Evolutionary conservation across 73 alveolate species (phyloP), one percentile per base, ranked within the genome.

Genomic region (Paramecium sexaurelia): DNA sequence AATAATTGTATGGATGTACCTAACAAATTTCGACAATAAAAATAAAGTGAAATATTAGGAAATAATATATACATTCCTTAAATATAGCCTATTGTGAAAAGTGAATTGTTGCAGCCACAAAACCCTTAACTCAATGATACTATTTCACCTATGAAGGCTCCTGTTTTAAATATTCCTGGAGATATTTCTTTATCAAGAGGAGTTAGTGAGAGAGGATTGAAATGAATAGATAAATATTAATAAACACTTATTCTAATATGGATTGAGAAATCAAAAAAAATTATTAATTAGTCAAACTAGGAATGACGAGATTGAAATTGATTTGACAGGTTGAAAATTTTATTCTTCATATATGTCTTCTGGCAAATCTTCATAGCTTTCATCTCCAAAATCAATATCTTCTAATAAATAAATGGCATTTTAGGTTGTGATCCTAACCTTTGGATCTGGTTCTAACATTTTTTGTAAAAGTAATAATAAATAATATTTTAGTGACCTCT

Each of bases 131-230:
- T 56, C 0, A 36, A 32, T 24, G 43, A 71, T 3, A 15, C 86
- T 15, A 20, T 35, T 33, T 35, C 56, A 2, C 86, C 61, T 1
- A 35, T 71, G 55, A 71, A 35, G 26, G n/a, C 57, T 15, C 86
- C 86, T 6, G 86, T 71, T 37, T 71, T 71, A 37, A 71, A 71
- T 71, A 71, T 71, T 13, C 66, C 86, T 15, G 56, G 56, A 3
- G 86, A 71, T 71, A 37, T 71, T 10, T 35, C 57, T 5, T 37
- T 71, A n/a, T 71, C 66, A 4, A 35, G 86, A 71, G 86, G 66
- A 35, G 66, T 71, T 5, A 71, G 86, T 26, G 85, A 71, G 27
- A 71, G 86, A 35, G 86, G 86, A 71, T 26, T 61, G 24, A 61
- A 61, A 61, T 61, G 83, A 61, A 61, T 29, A 61, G 10, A 1